phyloP scores from a whole-genome alignment of 345 rosid species.

The Heritiera littoralis region DNA sequence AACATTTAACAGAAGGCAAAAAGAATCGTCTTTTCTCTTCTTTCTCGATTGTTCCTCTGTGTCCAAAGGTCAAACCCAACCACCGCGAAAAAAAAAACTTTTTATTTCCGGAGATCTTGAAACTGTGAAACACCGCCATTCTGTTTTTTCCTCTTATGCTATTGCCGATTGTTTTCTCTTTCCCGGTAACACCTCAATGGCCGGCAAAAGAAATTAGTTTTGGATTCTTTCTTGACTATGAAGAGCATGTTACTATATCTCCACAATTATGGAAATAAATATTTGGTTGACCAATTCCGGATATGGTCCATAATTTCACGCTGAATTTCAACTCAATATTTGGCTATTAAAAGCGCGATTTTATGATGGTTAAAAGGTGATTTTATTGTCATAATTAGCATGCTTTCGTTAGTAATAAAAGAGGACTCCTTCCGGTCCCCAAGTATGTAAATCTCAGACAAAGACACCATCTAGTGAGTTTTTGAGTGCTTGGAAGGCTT shows the following conservation, averaged over 20 bases:
- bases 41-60: constrained; percentile 24
- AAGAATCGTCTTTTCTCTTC: constrained; percentile 36
- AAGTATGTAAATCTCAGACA: too few relatives aligned
- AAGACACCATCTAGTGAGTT: too few relatives aligned
- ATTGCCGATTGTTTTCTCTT: constrained; percentile 40
- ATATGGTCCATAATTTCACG: too few relatives aligned
- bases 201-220: constrained; percentile 34
- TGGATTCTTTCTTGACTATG: constrained; percentile 48
- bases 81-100: constrained; percentile 21
- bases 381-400: too few relatives aligned
- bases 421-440: too few relatives aligned
- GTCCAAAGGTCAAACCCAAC: constrained; percentile 39
- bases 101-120: not conserved
- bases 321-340: too few relatives aligned
- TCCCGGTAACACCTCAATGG: constrained; percentile 61
- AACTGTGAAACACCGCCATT: not conserved
- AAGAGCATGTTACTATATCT: constrained; percentile 37
- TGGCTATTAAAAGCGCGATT: too few relatives aligned
- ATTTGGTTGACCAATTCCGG: too few relatives aligned
- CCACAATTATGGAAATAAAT: too few relatives aligned
- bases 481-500: too few relatives aligned
- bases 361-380: too few relatives aligned
- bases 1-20: constrained; percentile 24
- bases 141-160: constrained; percentile 40
- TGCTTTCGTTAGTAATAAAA: too few relatives aligned